Conservation (phyloP, 2,329 filamentous ascomycete species). For the Aspergillus tamarii region DNA sequence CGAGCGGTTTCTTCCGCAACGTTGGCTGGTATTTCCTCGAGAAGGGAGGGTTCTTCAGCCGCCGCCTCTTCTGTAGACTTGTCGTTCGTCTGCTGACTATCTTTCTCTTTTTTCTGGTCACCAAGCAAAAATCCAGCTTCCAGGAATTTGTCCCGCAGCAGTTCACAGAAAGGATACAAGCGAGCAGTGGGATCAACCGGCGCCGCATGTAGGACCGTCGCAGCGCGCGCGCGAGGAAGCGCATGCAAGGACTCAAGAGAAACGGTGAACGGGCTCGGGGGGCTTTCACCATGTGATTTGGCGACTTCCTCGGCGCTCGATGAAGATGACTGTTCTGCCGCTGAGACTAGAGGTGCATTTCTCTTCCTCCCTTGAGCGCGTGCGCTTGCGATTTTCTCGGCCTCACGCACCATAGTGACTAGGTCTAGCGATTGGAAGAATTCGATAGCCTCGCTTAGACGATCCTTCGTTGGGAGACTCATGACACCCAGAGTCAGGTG, state of each 20-base stretch:
- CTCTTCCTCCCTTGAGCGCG: constrained; percentile 3
- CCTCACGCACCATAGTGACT: constrained; percentile 37
- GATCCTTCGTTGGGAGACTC: constrained; percentile 62
- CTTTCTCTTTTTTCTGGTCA: constrained; percentile 27
- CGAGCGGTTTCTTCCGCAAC: constrained; percentile 9
- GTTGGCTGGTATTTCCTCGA: constrained; percentile 17
- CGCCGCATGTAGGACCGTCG: constrained; percentile 45
- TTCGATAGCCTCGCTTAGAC: constrained; percentile 50
- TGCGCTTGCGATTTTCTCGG: constrained; percentile 29
- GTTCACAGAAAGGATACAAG: constrained; percentile 46
- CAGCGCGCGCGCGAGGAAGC: constrained; percentile 37
- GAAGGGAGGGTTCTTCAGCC: constrained; percentile 9
- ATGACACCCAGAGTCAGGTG: constrained; percentile 89
- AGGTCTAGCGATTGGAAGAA: constrained; percentile 54
- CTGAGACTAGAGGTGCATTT: neutral
- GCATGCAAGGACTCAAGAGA: constrained; percentile 47
- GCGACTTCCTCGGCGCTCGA: neutral
- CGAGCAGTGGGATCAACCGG: constrained; percentile 44
- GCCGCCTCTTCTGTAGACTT: neutral
- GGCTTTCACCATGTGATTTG: neutral
- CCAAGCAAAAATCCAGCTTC: constrained; percentile 47
- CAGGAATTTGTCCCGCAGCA: constrained; percentile 46
- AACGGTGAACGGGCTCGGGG: constrained; percentile 40
- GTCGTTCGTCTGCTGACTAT: neutral
- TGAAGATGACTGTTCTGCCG: neutral